phyloP scores from a whole-genome alignment of 1,284 basidiomycete genomes.

The Ceratobasidium sp. region DNA sequence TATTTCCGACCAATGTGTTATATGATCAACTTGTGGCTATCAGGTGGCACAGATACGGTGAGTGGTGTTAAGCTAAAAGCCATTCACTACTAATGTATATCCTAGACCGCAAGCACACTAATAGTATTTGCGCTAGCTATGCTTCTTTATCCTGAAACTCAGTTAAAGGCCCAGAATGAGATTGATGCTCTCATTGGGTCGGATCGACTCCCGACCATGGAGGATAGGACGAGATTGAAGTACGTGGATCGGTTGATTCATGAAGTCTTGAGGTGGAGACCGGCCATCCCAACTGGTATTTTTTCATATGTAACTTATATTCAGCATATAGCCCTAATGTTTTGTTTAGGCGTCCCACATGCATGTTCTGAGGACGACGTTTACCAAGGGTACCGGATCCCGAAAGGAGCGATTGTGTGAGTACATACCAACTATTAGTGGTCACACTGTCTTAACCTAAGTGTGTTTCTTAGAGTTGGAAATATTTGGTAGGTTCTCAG shows the following conservation, averaged over 20 bases:
- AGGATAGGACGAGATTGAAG: neutral
- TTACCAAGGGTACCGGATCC: conserved; percentile 16
- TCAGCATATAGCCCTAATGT: neutral
- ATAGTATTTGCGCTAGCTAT: conserved; percentile 37
- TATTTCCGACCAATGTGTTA: too few species aligned
- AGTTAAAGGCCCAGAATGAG: conserved; percentile 18
- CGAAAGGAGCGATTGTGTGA: conserved; percentile 22
- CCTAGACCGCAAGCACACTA: neutral
- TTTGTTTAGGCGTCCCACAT: conserved; percentile 1
- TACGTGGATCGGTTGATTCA: conserved; percentile 3
- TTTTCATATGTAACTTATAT: neutral
- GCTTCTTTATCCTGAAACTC: conserved; percentile 44
- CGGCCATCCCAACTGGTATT: conserved; percentile 2
- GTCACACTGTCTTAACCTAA: neutral
- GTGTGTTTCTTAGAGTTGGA: neutral
- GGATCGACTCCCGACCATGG: conserved; percentile 15
- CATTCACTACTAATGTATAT: neutral
- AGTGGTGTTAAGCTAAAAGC: neutral
- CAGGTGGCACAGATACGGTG: conserved; percentile 22
- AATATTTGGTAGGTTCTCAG: neutral
- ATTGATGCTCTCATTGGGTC: conserved; percentile 30
- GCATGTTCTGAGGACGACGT: neutral
- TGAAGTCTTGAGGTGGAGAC: conserved; percentile 18
- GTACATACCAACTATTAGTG: neutral
- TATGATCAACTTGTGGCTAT: neutral